These are phyloP conservation scores for Phialophora tarda DNA, from an alignment of 2,329 filamentous ascomycete species.

Conservation along the genomic window DNA sequence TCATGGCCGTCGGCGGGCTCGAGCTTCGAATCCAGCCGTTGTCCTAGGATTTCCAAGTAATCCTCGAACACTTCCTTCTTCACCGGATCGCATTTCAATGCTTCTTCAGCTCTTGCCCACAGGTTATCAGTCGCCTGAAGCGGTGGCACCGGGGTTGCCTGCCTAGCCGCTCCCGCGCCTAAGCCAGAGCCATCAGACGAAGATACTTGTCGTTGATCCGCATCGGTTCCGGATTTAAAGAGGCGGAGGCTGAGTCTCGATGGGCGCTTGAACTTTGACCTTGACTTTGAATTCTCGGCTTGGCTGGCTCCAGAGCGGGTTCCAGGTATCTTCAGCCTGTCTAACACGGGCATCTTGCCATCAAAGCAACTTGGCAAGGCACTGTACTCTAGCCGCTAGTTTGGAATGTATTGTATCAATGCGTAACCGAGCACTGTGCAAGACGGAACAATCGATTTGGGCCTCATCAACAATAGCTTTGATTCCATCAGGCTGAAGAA, in stretches of 20 bases:
- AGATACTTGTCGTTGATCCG: background rate
- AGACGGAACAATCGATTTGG: too few relatives aligned
- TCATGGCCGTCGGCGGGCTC: background rate
- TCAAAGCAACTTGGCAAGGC: too few relatives aligned
- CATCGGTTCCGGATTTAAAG: background rate
- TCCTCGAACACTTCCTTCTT: background rate
- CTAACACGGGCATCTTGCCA: too few relatives aligned
- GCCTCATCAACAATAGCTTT: too few relatives aligned
- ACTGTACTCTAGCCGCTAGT: too few relatives aligned
- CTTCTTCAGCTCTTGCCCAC: constrained; percentile 6
- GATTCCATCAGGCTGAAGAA: too few relatives aligned
- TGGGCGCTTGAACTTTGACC: background rate
- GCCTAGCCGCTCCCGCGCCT: background rate
- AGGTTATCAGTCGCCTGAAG: background rate
- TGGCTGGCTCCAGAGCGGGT: background rate
- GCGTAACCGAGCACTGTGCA: too few relatives aligned
- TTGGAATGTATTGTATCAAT: too few relatives aligned
- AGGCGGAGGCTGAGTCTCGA: background rate
- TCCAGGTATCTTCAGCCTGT: background rate
- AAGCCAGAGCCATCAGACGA: background rate
- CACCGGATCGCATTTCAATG: background rate
- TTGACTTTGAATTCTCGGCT: background rate
- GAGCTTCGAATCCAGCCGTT: background rate
- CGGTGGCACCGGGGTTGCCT: background rate
- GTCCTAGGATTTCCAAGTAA: background rate